Conservation (phyloP, 108 stramenopile genomes). For the Nitzschia sp. region DNA sequence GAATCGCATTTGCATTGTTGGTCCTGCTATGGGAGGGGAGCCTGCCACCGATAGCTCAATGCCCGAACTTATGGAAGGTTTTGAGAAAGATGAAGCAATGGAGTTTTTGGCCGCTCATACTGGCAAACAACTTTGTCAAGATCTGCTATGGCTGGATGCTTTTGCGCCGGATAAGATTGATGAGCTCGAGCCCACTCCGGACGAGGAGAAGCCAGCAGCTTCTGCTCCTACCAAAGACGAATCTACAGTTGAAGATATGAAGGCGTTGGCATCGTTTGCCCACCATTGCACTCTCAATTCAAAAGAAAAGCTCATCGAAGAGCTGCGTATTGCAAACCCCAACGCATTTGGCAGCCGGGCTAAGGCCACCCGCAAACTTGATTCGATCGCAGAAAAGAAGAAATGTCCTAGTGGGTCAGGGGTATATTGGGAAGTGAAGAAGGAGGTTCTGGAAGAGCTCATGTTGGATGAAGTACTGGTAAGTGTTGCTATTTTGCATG, state of each 20-base stretch:
- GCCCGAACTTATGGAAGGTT: constrained; percentile 7
- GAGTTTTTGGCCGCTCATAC: not conserved
- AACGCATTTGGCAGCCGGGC: constrained; percentile 61
- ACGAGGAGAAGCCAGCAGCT: not conserved
- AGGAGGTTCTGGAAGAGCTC: constrained; percentile 54
- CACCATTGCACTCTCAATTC: constrained; percentile 73
- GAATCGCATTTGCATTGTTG: constrained; percentile 52
- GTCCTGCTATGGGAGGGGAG: constrained; percentile 56
- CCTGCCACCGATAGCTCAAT: not conserved
- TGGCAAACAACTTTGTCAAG: not conserved
- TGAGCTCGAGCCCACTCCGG: constrained; percentile 17
- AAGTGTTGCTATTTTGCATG: constrained; percentile 6
- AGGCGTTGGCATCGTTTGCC: constrained; percentile 56
- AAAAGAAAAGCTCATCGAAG: constrained; percentile 76
- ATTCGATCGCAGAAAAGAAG: constrained; percentile 72
- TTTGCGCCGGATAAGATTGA: constrained; percentile 52
- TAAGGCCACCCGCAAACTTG: constrained; percentile 74
- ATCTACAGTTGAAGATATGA: constrained; percentile 50
- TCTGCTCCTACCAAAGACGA: constrained; percentile 32
- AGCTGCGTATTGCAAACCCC: constrained; percentile 57
- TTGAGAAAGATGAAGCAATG: constrained; percentile 11
- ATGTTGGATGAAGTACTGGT: constrained; percentile 42
- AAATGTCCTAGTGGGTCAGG: constrained; percentile 46
- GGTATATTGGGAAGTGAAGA: constrained; percentile 82
- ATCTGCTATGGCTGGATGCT: constrained; percentile 59